Percentiles rank a stretch among this genome's conserved stretches.
These are phyloP conservation scores for Epichloe brachyelytri DNA, from an alignment of 2,329 filamentous ascomycete species.

Conservation along the genomic window DNA sequence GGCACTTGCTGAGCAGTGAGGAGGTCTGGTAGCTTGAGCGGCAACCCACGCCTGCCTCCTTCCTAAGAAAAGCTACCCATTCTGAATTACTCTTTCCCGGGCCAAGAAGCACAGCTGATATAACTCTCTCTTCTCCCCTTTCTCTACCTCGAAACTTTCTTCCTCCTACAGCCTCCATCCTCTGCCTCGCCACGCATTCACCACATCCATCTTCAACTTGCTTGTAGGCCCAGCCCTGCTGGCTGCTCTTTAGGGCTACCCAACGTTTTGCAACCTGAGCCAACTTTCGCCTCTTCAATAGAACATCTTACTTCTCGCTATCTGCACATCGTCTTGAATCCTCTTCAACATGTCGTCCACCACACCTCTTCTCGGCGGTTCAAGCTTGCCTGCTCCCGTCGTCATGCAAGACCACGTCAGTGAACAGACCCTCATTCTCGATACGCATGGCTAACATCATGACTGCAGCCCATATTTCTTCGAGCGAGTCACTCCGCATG, in stretches of 20 bases:
- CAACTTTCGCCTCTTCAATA: neutral
- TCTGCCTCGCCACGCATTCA: conserved; percentile 2
- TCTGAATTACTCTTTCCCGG: neutral
- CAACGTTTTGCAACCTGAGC: neutral
- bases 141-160: neutral
- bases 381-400: conserved; percentile 19
- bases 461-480: conserved; percentile 34
- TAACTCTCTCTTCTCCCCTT: neutral
- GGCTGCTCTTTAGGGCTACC: neutral
- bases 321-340: neutral
- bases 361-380: conserved; percentile 21
- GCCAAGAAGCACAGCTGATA: neutral
- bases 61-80: neutral
- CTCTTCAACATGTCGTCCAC: conserved; percentile 18
- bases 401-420: conserved; percentile 24
- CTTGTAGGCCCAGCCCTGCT: neutral
- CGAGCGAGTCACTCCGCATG: conserved; percentile 40
- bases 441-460: neutral
- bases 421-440: neutral
- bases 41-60: neutral
- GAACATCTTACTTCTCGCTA: neutral
- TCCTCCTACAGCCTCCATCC: conserved; percentile 4
- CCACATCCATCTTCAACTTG: conserved; percentile 1
- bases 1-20: neutral
- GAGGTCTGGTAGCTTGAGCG: neutral